Percentiles rank a stretch among this genome's conserved stretches.
Conservation (phyloP, 1,284 basidiomycete species). For the Ustilago shanxiensis region DNA sequence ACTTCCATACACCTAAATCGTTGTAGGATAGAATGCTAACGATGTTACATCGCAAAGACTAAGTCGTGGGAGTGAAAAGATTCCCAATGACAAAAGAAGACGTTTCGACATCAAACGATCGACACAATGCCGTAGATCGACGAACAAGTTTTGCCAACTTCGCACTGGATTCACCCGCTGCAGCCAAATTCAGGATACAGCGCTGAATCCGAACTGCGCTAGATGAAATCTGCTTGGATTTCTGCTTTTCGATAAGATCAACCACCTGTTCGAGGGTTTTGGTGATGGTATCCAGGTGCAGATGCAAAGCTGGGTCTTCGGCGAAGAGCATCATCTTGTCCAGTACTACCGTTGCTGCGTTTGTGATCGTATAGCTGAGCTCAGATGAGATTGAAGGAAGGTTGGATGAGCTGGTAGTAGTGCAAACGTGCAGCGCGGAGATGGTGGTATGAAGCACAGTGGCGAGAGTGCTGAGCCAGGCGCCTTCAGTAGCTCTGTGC, state of each 20-base stretch:
- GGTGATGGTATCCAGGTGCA: not conserved
- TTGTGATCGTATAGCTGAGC: conserved; percentile 12
- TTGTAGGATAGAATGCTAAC: too few species aligned
- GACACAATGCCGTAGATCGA: conserved; percentile 17
- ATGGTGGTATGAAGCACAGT: conserved; percentile 21
- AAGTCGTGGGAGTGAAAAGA: conserved; percentile 16
- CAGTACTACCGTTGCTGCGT: conserved; percentile 15
- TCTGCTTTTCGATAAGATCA: conserved; percentile 6
- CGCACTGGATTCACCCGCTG: not conserved
- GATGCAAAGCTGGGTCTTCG: not conserved
- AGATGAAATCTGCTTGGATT: not conserved
- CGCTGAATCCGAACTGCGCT: conserved; percentile 16
- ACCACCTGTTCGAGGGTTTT: conserved; percentile 7
- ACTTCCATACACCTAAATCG: conserved; percentile 11
- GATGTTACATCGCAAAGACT: too few species aligned
- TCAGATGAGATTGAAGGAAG: conserved; percentile 17
- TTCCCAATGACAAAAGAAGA: conserved; percentile 13
- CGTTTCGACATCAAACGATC: conserved; percentile 20
- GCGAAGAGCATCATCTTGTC: conserved; percentile 22
- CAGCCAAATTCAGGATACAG: conserved; percentile 2
- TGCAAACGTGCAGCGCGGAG: conserved; percentile 24
- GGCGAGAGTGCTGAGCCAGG: conserved; percentile 23
- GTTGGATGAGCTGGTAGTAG: not conserved
- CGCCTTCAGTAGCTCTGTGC: conserved; percentile 33
- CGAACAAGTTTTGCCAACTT: conserved; percentile 17